Base-by-base conservation (phyloP, 2,329 filamentous ascomycete species). In the Cordyceps farinosa region DNA sequence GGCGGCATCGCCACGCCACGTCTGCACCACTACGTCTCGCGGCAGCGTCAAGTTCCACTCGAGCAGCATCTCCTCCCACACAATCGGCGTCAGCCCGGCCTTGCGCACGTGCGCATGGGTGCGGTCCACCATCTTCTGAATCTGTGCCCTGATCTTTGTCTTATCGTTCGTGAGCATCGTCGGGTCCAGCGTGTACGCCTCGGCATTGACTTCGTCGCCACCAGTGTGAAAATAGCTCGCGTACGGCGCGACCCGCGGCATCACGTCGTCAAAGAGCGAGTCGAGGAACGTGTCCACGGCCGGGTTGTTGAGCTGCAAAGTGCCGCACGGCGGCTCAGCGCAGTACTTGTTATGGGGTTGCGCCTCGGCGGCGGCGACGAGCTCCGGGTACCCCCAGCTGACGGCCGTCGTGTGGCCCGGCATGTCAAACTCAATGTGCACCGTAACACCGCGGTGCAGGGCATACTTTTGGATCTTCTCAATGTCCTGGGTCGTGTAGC, bases 51-150 rank as follows among this genome's bases (percentile, higher is more conserved):
- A 77, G 71, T 93, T 90, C 89, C 91, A 96, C 29, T 87, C 81
- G 10, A 90, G 78, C 1, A 91, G 79, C 82, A 95, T 91, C 75
- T 96, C 92, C 74, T 97, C 91, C 92, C 92, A 96, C 1, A 93
- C 90, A 29, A 96, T 78, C 0, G 91, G 91, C 4, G 82, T 84
- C 58, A 96, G 76, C 5, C 88, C 88, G 8, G 83, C 80, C 52
- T 82, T 77, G 53, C 85, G 79, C 50, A 95, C 80, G 52, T 87
- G 84, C 40, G 76, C 80, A 73, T 93, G 90, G 70, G 88, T 87
- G 67, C 83, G 82, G 72, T 90, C 84, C 66, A 96, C 79, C 71
- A 96, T 92, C 63, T 82, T 84, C 72, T 96, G 91, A 72, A 97
- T 82, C 32, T 95, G 81, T 2, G 91, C 90, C 70, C 85, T 82